phyloP scores from a whole-genome alignment of 257 asterid species.

The Solanum chmielewskii region DNA sequence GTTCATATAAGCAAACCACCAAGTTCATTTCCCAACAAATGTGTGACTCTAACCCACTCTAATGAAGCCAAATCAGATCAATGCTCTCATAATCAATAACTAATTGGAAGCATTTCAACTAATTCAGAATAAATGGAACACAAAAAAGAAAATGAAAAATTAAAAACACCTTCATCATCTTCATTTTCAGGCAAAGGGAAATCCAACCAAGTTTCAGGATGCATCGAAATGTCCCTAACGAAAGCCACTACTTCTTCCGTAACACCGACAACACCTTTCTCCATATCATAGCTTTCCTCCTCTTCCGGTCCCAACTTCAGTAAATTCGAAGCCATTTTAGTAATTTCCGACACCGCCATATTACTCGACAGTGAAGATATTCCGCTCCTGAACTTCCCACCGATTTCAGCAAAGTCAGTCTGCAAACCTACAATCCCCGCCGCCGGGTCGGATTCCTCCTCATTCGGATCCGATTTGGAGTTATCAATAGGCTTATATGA shows the following conservation, averaged over 20 bases:
- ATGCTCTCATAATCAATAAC: neutral
- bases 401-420: conserved; percentile 80
- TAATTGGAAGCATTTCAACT: neutral
- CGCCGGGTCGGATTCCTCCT: conserved; percentile 2
- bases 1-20: neutral
- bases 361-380: conserved; percentile 66
- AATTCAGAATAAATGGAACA: neutral
- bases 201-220: conserved; percentile 93
- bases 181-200: conserved; percentile 58
- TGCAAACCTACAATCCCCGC: conserved; percentile 41
- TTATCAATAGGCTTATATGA: neutral
- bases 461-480: neutral
- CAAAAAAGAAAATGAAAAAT: neutral
- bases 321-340: conserved; percentile 75
- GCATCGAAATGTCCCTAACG: conserved; percentile 64
- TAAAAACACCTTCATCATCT: conserved; percentile 20
- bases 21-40: neutral
- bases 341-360: conserved; percentile 67
- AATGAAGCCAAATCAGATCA: neutral
- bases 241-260: conserved; percentile 74
- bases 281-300: conserved; percentile 16
- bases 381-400: conserved; percentile 82
- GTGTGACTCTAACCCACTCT: neutral
- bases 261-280: conserved; percentile 51
- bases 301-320: conserved; percentile 75